phyloP scores from a whole-genome alignment of 495 filamentous ascomycete genomes.

The Penicillium paradoxum region DNA sequence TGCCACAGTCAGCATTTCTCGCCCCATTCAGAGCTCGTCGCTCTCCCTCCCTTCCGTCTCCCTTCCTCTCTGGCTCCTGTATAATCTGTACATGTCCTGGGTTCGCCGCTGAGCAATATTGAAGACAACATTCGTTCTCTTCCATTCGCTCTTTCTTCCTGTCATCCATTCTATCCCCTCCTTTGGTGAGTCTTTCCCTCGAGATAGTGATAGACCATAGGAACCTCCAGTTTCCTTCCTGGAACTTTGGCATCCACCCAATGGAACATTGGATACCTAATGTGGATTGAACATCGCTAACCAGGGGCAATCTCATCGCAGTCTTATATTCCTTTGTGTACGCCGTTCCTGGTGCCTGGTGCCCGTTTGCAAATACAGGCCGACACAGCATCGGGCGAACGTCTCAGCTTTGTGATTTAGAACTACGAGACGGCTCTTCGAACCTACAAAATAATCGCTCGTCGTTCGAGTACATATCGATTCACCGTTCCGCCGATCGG shows the following conservation, averaged over 20 bases:
- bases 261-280: background rate
- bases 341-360: constrained; percentile 32
- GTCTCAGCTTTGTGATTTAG: constrained; percentile 19
- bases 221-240: background rate
- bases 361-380: constrained; percentile 27
- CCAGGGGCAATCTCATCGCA: constrained; percentile 8
- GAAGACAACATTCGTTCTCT: constrained; percentile 12
- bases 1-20: constrained; percentile 24
- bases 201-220: constrained; percentile 11
- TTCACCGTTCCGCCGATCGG: constrained; percentile 12
- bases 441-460: constrained; percentile 20
- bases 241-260: background rate
- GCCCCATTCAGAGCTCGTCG: constrained; percentile 20
- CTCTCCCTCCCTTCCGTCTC: constrained; percentile 28
- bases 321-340: constrained; percentile 30
- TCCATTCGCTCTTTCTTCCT: constrained; percentile 8
- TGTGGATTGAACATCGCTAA: constrained; percentile 12
- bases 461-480: constrained; percentile 29
- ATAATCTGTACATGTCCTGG: constrained; percentile 37
- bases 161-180: constrained; percentile 20
- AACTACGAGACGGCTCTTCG: constrained; percentile 8
- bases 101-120: constrained; percentile 15
- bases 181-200: constrained; percentile 24
- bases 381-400: constrained; percentile 10
- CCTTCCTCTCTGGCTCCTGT: constrained; percentile 26